Evolutionary conservation across 495 filamentous ascomycete genomes (phyloP), one percentile per base, ranked within the genome.

Genomic region (Thermochaetoides thermophila): DNA sequence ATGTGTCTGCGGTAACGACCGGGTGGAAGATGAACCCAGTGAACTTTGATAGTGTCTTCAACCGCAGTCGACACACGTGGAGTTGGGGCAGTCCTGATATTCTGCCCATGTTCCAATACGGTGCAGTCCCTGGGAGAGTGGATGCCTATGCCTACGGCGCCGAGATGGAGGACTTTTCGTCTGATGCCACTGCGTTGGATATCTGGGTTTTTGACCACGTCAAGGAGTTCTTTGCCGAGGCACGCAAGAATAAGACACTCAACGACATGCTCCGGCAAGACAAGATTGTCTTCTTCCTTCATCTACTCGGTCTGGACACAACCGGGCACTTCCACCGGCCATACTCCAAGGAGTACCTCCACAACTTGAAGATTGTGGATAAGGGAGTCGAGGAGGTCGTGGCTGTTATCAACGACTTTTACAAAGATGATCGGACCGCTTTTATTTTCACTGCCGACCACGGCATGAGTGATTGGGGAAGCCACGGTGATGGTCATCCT

Each of bases 1-100:
- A 99, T 64, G 91, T 99, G 5, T 95, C 87, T 26, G 78, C 91
- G 3, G 91, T 99, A 13, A 93, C 79, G 20, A 99, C 91, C 7
- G 91, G 91, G 10, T 99, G 91, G 91, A 96, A 96, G 56, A 57
- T 95, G 46, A 99, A 99, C 50, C 89, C 91, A 0, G 91, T 99
- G 41, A 82, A 95, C 51, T 99, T 99, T 48, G 91, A 99, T 60
- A 94, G 86, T 44, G 81, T 99, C 7, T 99, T 99, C 69, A 99
- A 99, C 50, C 75, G 80, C 36, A 95, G 86, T 49, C 63, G 80
- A 18, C 91, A 96, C 58, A 96, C 91, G 3, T 99, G 91, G 91
- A 87, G 84, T 53, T 99, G 91, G 91, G 89, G 91, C 6, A 95
- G 87, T 46, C 87, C 87, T 9, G 91, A 99, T 61, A 99, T 99